These are phyloP conservation scores for Agrocybe praecox DNA, from an alignment of 768 basidiomycete genomes.

Conservation along the genomic window DNA sequence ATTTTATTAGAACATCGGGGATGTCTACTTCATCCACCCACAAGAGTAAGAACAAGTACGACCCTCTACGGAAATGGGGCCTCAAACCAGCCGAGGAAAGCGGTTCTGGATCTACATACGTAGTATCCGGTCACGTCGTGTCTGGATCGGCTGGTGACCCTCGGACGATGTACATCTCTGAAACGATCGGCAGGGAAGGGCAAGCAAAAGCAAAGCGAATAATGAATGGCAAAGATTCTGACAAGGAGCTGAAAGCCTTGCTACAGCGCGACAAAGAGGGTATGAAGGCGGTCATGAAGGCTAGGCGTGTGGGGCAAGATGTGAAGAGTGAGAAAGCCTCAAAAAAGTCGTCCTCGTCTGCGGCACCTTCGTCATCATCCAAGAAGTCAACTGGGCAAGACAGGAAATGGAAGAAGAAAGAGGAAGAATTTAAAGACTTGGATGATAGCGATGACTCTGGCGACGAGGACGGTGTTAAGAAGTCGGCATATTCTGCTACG, in stretches of 20 bases:
- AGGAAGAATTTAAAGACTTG: constrained; percentile 7
- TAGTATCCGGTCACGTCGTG: constrained; percentile 80
- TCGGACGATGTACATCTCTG: constrained; percentile 54
- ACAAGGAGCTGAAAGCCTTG: constrained; percentile 60
- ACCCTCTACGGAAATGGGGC: constrained; percentile 77
- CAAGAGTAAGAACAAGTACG: constrained; percentile 59
- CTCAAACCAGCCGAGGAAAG: constrained; percentile 55
- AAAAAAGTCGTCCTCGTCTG: not conserved
- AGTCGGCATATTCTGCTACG: constrained; percentile 57
- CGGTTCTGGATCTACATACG: constrained; percentile 60
- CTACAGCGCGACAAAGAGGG: constrained; percentile 69
- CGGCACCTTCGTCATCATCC: not conserved
- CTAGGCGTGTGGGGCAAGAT: constrained; percentile 38
- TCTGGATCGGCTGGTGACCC: constrained; percentile 43
- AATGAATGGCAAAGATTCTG: constrained; percentile 57
- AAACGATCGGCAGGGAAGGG: constrained; percentile 78
- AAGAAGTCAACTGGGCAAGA: constrained; percentile 18
- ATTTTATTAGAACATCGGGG: constrained; percentile 63
- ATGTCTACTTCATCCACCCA: constrained; percentile 56
- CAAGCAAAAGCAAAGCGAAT: constrained; percentile 76
- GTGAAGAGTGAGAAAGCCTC: constrained; percentile 10
- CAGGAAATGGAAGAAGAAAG: constrained; percentile 8
- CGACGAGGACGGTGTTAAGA: constrained; percentile 6
- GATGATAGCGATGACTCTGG: constrained; percentile 20
- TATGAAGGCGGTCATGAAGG: constrained; percentile 62